Percentiles rank a stretch among this genome's conserved stretches.
phyloP scores from a whole-genome alignment of 192 early-diverging fungal genomes.

The Backusella circina region DNA sequence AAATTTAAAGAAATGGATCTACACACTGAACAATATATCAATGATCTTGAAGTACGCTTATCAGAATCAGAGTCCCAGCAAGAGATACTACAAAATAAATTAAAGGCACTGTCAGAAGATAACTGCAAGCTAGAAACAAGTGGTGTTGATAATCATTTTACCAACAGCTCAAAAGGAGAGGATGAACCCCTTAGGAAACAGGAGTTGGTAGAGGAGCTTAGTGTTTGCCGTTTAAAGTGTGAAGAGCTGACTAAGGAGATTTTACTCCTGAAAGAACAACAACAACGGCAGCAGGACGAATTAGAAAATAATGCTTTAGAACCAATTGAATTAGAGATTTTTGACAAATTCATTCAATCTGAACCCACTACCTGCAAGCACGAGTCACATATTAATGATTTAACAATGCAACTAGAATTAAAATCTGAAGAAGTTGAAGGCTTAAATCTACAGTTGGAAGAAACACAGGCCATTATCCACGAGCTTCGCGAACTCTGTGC shows the following conservation, averaged over 20 bases:
- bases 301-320: neutral
- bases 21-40: constrained; percentile 38
- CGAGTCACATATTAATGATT: neutral
- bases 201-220: neutral
- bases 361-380: neutral
- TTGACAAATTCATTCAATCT: neutral
- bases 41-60: constrained; percentile 27
- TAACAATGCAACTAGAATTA: neutral
- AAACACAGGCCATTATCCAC: neutral
- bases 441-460: neutral
- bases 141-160: neutral
- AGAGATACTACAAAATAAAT: neutral
- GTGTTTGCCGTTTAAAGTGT: neutral
- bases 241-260: neutral
- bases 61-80: constrained; percentile 1
- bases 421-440: neutral
- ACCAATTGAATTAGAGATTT: neutral
- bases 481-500: neutral
- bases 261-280: neutral
- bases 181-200: neutral
- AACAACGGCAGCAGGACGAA: neutral
- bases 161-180: neutral
- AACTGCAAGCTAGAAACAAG: neutral
- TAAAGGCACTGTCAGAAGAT: neutral
- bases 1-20: constrained; percentile 49